Base-by-base conservation (phyloP, 495 filamentous ascomycete genomes). In the Penicillium egyptiacum region DNA sequence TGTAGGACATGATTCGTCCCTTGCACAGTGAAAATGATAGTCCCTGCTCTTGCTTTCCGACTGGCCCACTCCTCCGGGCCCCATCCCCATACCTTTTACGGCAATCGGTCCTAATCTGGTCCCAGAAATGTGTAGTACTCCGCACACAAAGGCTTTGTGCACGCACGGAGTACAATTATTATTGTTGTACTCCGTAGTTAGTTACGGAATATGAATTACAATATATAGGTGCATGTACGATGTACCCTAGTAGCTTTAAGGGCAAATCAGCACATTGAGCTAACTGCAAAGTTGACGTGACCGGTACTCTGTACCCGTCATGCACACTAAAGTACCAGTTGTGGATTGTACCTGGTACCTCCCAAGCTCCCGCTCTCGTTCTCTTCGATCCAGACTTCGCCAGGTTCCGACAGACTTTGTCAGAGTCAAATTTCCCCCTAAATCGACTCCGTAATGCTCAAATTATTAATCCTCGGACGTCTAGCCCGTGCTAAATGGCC, bases 11-110 rank as follows among this genome's bases (percentile, higher is more conserved):
- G 20, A 52, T 52, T 52, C 37, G 25, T 9, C 30, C 30, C 10
- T 50, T 23, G 5, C 11, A 14, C 7, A 28, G 17, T 12, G 2
- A 28, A 28, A 28, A 30, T 20, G 31, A 39, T 48, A 48, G 28
- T 40, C 23, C 22, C 14, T 26, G 41, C 33, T 50, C 43, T 50
- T 25, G n/a, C 19, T 6, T 50, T 50, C 45, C 54, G 54, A 56
- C 54, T 43, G 54, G 54, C 16, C 19, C 25, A 28, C n/a, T 5
- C 5, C 35, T 39, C 35, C 16, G 16, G 16, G n/a, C 1, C n/a
- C 33, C 14, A 16, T n/a, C 35, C 16, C 16, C 22, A n/a, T 57
- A 22, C 44, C 44, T 40, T 28, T 39, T 48, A 12, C 42, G 47
- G 55, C 28, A 57, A 52, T 45, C 47, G 55, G 16, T 50, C 25